These are phyloP conservation scores for Boletellus sp. DNA, from an alignment of 1,284 basidiomycete species.

Conservation along the genomic window DNA sequence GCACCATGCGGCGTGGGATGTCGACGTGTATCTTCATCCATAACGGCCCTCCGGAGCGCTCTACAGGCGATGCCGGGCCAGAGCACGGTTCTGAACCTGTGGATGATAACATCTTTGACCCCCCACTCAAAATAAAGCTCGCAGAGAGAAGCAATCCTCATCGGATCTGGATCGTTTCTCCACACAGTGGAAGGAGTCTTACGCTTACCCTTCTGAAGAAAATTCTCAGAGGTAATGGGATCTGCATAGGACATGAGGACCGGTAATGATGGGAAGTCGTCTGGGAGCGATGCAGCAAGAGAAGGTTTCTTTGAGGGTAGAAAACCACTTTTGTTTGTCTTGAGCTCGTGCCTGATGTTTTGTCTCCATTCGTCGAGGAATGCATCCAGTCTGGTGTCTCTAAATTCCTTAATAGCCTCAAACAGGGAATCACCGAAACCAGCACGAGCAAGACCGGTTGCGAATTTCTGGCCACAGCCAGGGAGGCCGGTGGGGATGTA, in stretches of 20 bases:
- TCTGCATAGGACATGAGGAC: slow-evolving; percentile 71
- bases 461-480: slow-evolving; percentile 59
- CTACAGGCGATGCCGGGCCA: slow-evolving; percentile 69
- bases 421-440: slow-evolving; percentile 71
- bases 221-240: slow-evolving; percentile 71
- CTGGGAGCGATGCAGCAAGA: slow-evolving; percentile 58
- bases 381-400: slow-evolving; percentile 42
- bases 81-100: slow-evolving; percentile 72
- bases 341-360: slow-evolving; percentile 64
- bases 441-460: slow-evolving; percentile 65
- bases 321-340: slow-evolving; percentile 61
- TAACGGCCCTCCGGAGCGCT: slow-evolving; percentile 55
- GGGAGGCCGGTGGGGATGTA: slow-evolving; percentile 72
- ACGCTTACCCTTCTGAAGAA: slow-evolving; percentile 35
- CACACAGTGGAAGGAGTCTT: slow-evolving; percentile 41
- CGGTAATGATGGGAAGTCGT: slow-evolving; percentile 62
- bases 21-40: slow-evolving; percentile 29
- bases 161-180: slow-evolving; percentile 66
- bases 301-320: slow-evolving; percentile 57
- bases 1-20: not conserved
- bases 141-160: slow-evolving; percentile 69
- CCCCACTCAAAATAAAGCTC: slow-evolving; percentile 92
- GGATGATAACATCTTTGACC: slow-evolving; percentile 70
- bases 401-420: slow-evolving; percentile 52
- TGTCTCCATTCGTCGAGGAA: slow-evolving; percentile 66